Evolutionary conservation across 1,284 basidiomycete species (phyloP).

Genomic region (Takashimella koratensis): DNA sequence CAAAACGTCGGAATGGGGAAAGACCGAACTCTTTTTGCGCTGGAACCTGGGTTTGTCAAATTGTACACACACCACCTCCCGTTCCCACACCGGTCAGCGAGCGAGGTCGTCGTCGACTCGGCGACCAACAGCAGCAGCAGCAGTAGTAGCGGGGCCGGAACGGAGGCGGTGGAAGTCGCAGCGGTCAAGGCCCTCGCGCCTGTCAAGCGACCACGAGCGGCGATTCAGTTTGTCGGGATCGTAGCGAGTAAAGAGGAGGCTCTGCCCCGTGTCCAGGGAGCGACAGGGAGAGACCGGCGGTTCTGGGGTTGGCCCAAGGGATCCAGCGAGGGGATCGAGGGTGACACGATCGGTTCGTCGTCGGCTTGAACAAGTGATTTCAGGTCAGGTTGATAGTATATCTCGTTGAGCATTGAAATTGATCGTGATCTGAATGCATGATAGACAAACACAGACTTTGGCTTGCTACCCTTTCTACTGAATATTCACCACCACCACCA

Average conservation of each 20-base stretch:
- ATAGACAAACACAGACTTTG: no score
- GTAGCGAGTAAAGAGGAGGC: slow-evolving; percentile 72
- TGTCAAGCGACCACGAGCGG: slow-evolving; percentile 42
- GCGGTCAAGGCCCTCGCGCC: slow-evolving; percentile 7
- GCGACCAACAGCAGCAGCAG: slow-evolving; percentile 54
- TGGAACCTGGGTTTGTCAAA: slow-evolving; percentile 81
- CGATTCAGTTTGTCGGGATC: slow-evolving; percentile 74
- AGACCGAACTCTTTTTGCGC: slow-evolving; percentile 87
- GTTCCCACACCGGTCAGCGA: slow-evolving; percentile 32
- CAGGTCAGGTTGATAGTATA: no score
- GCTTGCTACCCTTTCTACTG: no score
- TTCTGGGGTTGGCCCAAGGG: slow-evolving; percentile 47
- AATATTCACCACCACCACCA: background rate
- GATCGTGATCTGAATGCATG: no score
- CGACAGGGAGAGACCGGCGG: slow-evolving; percentile 54
- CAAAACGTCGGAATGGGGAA: slow-evolving; percentile 86
- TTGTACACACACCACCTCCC: slow-evolving; percentile 62
- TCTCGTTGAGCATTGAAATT: no score
- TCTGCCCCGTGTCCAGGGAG: slow-evolving; percentile 72
- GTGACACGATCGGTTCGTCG: no score
- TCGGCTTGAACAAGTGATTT: no score
- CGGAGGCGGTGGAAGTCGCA: slow-evolving; percentile 31
- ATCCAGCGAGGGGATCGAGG: background rate
- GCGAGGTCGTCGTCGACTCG: slow-evolving; percentile 3
- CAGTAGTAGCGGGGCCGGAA: slow-evolving; percentile 59